phyloP scores from a whole-genome alignment of 208 protist genomes.

The Leishmania major region DNA sequence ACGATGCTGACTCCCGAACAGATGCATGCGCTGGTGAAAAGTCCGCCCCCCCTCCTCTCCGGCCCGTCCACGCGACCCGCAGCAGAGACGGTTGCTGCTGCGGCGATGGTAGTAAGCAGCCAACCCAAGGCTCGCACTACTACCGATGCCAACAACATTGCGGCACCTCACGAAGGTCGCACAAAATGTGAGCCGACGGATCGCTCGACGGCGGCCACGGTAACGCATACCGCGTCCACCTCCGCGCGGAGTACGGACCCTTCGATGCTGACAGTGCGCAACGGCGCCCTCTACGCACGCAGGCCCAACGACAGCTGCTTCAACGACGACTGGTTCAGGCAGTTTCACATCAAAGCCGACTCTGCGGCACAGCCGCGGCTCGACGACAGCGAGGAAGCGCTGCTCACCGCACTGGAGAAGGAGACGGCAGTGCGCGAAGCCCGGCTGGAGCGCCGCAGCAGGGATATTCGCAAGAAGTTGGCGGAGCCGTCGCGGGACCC shows the following conservation, averaged over 20 bases:
- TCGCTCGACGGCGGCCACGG: not conserved
- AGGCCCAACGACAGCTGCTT: not conserved
- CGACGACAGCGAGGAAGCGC: constrained; percentile 20
- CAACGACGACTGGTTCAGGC: not conserved
- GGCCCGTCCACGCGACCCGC: not conserved
- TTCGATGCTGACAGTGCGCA: constrained; percentile 12
- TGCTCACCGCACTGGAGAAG: constrained; percentile 38
- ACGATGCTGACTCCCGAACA: constrained; percentile 14
- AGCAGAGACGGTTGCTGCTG: not conserved
- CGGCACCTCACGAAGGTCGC: not conserved
- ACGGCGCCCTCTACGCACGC: constrained; percentile 22
- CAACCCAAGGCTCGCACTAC: not conserved
- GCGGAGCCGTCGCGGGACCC: not conserved
- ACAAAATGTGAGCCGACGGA: not conserved
- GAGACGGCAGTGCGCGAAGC: constrained; percentile 36
- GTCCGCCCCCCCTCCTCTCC: not conserved
- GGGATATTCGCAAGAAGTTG: constrained; percentile 29
- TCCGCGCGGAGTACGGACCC: not conserved
- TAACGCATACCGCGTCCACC: too few species aligned
- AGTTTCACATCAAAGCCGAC: not conserved
- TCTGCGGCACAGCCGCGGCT: not conserved
- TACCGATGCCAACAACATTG: not conserved
- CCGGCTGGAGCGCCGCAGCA: constrained; percentile 38
- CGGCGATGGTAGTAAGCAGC: not conserved
- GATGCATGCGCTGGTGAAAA: constrained; percentile 4